Evolutionary conservation across 1,284 basidiomycete genomes (phyloP), one percentile per base, ranked within the genome.

Genomic region (Chondrostereum purpureum): DNA sequence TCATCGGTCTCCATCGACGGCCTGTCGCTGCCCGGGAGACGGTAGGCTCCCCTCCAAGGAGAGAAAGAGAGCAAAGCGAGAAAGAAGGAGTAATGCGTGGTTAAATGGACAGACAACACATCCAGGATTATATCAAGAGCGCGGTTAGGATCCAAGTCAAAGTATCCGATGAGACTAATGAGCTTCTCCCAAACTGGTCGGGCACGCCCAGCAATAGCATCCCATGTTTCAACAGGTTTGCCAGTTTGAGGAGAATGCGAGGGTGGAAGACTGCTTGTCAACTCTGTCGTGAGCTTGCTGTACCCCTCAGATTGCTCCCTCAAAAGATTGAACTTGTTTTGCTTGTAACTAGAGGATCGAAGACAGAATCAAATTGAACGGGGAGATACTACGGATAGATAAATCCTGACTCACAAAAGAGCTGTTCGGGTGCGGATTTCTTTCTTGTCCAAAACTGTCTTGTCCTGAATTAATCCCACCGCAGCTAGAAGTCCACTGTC

Each of bases 291-390:
- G 24, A 99, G 78, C 58, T 94, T 93, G 57, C 91, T 90, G 67
- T 93, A 99, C 4, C 96, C 96, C 69, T 99, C 94, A 1, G 92
- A 94, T 55, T 96, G 92, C 67, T 99, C 96, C 34, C 96, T 87
- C 8, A 98, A 77, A 23, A 99, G 77, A 58, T 99, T 99, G 73
- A 93, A 97, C 65, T 97, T 98, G 67, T 93, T 93, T 64, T 99
- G 96, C 64, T 95, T 97, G 75, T 95, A 99, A 55, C 23, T 41
- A 41, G 54, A 19, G n/a, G 40, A 21, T 19, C 43, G 20, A 31
- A 13, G 47, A 35, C 20, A 37, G 38, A 46, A 43, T 47, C 37
- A 35, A 33, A 39, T 41, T 47, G 13, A 45, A 21, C 19, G 19
- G 48, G 12, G 33, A 48, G 36, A 24, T 45, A 34, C 36, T 38